Base-by-base conservation (phyloP, 352 stramenopile species). In the Sclerospora graminicola region DNA sequence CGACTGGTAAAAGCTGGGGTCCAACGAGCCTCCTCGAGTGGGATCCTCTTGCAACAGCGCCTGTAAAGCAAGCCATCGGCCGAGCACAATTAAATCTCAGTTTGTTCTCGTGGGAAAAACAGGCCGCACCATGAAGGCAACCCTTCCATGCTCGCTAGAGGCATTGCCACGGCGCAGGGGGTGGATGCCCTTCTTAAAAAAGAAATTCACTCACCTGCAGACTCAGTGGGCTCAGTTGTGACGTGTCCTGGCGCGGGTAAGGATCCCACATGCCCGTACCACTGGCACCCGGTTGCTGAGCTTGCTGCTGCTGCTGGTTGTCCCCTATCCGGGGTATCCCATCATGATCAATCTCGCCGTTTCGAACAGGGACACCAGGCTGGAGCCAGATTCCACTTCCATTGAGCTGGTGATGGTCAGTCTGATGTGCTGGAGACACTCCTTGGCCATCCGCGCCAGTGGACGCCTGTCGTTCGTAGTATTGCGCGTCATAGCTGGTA, bases 131-230 rank as follows among this genome's bases (percentile, higher is more conserved):
- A 44, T 28, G 32, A 41, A 26, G 30, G 19, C 34, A 15, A 41
- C 18, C 20, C 34, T n/a, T 28, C 34, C 10, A 2, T 35, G 13
- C 30, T 33, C 28, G 28, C 8, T 35, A 9, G 4, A 26, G 21
- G 21, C 13, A n/a, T 35, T 6, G 30, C 30, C 16, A 14, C 28
- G 13, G 28, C 28, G 9, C 28, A 13, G 13, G 4, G 6, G 11
- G 53, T 30, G 14, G 23, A 7, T 27, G 27, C 26, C 18, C 33
- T 47, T 51, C 39, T 60, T 65, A 68, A 45, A 67, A 71, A 44
- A 71, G 47, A 57, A 71, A 71, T 51, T 67, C 57, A 66, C 61
- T 71, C 57, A 71, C 61, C 61, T 71, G 61, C 48, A 71, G 57
- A 54, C 61, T 68, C 48, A 71, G 38, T 30, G 61, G 61, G 41